Percentiles rank a stretch among this genome's conserved stretches.
These are phyloP conservation scores for Drechslerella dactyloides DNA, from an alignment of 2,329 filamentous ascomycete species.

Conservation along the genomic window DNA sequence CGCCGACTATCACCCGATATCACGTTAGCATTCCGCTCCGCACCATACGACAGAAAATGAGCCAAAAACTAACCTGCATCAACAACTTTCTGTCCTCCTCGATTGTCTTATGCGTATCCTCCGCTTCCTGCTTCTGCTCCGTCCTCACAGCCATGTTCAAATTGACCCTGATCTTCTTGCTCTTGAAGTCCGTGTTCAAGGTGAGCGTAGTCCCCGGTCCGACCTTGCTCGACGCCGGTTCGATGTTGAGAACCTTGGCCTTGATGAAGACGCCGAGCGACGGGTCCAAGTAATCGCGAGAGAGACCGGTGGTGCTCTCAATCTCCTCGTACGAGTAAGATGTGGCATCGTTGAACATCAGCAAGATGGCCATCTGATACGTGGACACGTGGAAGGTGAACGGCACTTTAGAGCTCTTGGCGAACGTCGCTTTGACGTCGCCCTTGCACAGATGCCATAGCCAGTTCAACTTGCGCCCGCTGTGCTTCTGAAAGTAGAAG, in stretches of 20 bases:
- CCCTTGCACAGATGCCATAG: slow-evolving; percentile 98
- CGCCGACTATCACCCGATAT: slow-evolving; percentile 71
- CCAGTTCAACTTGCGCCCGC: slow-evolving; percentile 95
- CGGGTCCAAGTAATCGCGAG: slow-evolving; percentile 82
- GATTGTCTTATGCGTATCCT: slow-evolving; percentile 98
- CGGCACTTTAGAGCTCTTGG: slow-evolving; percentile 84
- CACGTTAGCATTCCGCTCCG: slow-evolving; percentile 51
- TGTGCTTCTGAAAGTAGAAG: slow-evolving; percentile 97
- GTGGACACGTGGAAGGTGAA: slow-evolving; percentile 98
- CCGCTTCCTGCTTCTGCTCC: slow-evolving; percentile 93
- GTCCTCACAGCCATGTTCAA: slow-evolving; percentile 93
- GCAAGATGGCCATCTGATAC: slow-evolving; percentile 94
- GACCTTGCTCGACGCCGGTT: slow-evolving; percentile 75
- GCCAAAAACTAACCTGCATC: slow-evolving; percentile 77
- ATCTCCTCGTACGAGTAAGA: slow-evolving; percentile 87
- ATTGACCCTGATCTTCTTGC: slow-evolving; percentile 97
- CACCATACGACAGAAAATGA: slow-evolving; percentile 4
- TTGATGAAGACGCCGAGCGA: slow-evolving; percentile 86
- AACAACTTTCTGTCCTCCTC: slow-evolving; percentile 97
- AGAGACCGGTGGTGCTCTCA: slow-evolving; percentile 77
- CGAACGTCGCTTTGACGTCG: slow-evolving; percentile 91
- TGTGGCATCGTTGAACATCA: slow-evolving; percentile 93
- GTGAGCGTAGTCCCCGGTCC: slow-evolving; percentile 78
- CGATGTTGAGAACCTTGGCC: slow-evolving; percentile 82
- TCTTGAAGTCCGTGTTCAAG: slow-evolving; percentile 95